Conservation (phyloP, 129 eudicot genomes). For the Kitagawia praeruptora region DNA sequence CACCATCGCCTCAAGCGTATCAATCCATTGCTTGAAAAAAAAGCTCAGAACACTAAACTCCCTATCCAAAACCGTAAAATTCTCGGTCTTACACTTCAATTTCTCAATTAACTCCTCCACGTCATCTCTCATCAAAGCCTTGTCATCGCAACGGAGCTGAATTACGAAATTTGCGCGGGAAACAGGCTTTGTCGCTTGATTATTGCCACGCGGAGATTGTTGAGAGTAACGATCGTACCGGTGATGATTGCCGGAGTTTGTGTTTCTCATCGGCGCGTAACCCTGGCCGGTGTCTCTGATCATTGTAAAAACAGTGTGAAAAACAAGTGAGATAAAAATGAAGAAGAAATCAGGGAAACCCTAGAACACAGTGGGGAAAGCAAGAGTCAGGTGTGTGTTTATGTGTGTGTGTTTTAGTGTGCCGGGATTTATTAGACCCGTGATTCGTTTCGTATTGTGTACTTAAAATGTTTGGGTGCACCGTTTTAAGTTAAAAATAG, state of each 20-base stretch:
- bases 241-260: not conserved
- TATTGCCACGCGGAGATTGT: not conserved
- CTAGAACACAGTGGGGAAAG: not conserved
- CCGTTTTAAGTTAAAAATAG: no score
- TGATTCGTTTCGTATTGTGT: no score
- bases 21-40: constrained; percentile 50
- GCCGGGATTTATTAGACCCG: no score
- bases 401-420: no score
- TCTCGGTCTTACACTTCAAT: constrained; percentile 25
- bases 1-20: constrained; percentile 36
- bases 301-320: not conserved
- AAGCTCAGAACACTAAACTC: constrained; percentile 25
- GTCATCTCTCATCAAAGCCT: constrained; percentile 13
- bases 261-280: not conserved
- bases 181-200: constrained; percentile 28
- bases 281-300: not conserved
- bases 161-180: constrained; percentile 38
- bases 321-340: not conserved
- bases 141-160: constrained; percentile 24
- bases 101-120: constrained; percentile 29
- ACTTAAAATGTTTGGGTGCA: no score
- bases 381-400: not conserved
- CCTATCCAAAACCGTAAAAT: not conserved
- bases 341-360: not conserved
- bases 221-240: constrained; percentile 1